Evolutionary conservation across 495 filamentous ascomycete genomes (phyloP).

Genomic region (Penicillium paradoxum): DNA sequence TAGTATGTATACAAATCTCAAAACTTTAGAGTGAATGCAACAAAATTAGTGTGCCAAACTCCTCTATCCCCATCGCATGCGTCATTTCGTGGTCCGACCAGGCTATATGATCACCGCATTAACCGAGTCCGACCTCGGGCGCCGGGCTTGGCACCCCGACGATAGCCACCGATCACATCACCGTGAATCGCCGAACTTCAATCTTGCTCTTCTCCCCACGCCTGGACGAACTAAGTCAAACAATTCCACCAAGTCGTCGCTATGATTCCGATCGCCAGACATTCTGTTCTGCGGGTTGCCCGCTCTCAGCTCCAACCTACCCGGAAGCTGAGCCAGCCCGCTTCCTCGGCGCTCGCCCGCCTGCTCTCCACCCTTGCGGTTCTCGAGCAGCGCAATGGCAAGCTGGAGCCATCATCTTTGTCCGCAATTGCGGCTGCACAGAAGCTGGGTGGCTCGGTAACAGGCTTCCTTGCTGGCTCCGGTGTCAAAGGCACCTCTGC

Average conservation of each 20-base stretch:
- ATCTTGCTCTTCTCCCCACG: conserved; percentile 14
- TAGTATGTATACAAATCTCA: neutral
- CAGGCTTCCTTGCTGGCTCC: conserved; percentile 82
- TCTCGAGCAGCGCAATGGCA: conserved; percentile 89
- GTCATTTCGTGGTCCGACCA: conserved; percentile 11
- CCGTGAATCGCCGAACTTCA: conserved; percentile 27
- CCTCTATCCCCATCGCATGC: neutral
- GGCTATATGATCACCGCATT: conserved; percentile 26
- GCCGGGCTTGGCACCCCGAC: conserved; percentile 27
- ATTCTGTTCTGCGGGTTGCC: conserved; percentile 45
- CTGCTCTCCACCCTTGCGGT: conserved; percentile 84
- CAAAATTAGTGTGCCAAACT: neutral
- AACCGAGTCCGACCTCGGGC: conserved; percentile 44
- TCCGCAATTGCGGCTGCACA: conserved; percentile 81
- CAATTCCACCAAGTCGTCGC: conserved; percentile 8
- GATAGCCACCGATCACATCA: conserved; percentile 30
- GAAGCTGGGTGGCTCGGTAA: conserved; percentile 79
- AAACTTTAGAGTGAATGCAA: neutral
- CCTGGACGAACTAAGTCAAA: conserved; percentile 8
- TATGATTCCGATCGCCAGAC: conserved; percentile 43
- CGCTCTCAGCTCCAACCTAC: conserved; percentile 38
- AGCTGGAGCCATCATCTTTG: conserved; percentile 75
- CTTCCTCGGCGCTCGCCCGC: conserved; percentile 52
- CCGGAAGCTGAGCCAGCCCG: conserved; percentile 29
- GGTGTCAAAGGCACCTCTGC: conserved; percentile 70